Base-by-base conservation (phyloP, 257 asterid species). In the Fraxinus americana region DNA sequence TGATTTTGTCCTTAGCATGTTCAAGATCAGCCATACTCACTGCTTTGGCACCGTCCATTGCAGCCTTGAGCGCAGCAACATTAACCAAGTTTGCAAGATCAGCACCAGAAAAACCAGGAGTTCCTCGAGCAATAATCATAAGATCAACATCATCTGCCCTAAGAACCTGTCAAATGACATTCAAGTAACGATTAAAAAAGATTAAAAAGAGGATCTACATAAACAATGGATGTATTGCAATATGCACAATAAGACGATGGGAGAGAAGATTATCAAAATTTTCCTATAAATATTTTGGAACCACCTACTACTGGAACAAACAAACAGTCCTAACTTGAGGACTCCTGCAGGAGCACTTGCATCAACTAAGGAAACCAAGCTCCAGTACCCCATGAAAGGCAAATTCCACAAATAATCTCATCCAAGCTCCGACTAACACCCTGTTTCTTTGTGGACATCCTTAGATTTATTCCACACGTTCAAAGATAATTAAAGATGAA, bases 41-140 rank as follows among this genome's bases (percentile, higher is more conserved):
- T 3, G 98, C 90, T 82, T 88, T 87, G 41, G 97, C 86, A 45
- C 97, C 97, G 21, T 92, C 98, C 96, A 92, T 89, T 32, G 97
- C 97, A 5, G 98, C 98, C 83, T 88, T 90, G 41, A 94, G 84
- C 52, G 97, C 98, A 11, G 96, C 97, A 71, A 92, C 85, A 16
- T 94, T 94, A 68, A 94, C 92, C 84, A 94, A 80, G 88, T 94
- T 94, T 1, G 98, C 96, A 23, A 94, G 98, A 78, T 94, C 98
- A 5, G 98, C 98, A 25, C 98, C 98, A 0, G 97, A 92, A 80
- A 94, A 94, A 3, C 97, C 98, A 2, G 97, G 97, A 23, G 97
- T 90, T 75, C 98, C 97, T 75, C 97, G 83, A 52, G 98, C 97
- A 73, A 92, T 92, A 73, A 89, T 89, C 88, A 80, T 85, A 71